Conservation (phyloP, 2,329 filamentous ascomycete genomes). For the Hymenoscyphus repandus region DNA sequence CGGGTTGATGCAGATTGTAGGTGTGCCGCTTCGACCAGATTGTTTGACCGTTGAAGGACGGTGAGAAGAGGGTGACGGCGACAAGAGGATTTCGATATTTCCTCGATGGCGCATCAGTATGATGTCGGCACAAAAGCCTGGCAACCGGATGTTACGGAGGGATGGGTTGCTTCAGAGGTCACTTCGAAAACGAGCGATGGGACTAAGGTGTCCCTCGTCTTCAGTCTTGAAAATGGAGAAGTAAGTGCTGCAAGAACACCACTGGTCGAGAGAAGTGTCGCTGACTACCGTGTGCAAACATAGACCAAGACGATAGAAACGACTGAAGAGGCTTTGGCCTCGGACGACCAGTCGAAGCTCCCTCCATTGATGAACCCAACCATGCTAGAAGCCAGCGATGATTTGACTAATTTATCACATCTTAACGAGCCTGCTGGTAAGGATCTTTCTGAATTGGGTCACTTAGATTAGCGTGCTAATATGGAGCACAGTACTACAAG, state of each 20-base stretch:
- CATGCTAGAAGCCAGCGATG: constrained; percentile 97
- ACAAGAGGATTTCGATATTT: constrained; percentile 13
- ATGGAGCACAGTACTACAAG: constrained; percentile 71
- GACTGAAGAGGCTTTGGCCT: constrained; percentile 68
- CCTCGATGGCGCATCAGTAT: constrained; percentile 81
- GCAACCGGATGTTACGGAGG: constrained; percentile 94
- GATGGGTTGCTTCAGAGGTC: constrained; percentile 96
- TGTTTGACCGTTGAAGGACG: constrained; percentile 7
- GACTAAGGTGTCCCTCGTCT: constrained; percentile 80
- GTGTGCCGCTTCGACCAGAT: constrained; percentile 17
- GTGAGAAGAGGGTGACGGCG: constrained; percentile 7
- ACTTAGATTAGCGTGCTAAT: constrained; percentile 13
- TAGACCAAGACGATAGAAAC: constrained; percentile 78
- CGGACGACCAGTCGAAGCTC: constrained; percentile 69
- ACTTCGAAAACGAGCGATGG: constrained; percentile 78
- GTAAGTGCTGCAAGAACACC: constrained; percentile 42
- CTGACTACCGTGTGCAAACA: constrained; percentile 15
- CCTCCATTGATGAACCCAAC: constrained; percentile 97
- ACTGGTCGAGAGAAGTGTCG: constrained; percentile 17
- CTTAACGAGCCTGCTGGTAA: constrained; percentile 95
- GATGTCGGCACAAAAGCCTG: constrained; percentile 96
- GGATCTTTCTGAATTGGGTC: constrained; percentile 21
- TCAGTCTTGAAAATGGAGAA: constrained; percentile 89
- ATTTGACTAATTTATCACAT: constrained; percentile 95
- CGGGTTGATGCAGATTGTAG: constrained; percentile 25